Percentiles rank a stretch among this genome's conserved stretches.
Conservation (phyloP, 2,329 filamentous ascomycete species). For the Colletotrichum tropicale region DNA sequence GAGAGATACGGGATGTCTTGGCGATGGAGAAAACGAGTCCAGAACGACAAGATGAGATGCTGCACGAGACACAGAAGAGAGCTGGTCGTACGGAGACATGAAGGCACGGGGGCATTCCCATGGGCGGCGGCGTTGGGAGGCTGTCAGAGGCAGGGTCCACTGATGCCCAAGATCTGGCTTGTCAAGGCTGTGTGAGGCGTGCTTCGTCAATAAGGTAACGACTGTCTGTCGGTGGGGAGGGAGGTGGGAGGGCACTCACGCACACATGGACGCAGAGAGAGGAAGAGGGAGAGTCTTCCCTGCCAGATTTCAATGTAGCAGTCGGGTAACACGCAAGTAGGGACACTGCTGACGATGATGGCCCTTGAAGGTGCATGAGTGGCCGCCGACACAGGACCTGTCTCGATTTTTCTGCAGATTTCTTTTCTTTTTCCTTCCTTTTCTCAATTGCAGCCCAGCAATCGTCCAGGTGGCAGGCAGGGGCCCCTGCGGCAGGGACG, state of each 20-base stretch:
- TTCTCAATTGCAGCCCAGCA: background rate
- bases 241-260: background rate
- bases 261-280: background rate
- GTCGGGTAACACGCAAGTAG: background rate
- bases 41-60: background rate
- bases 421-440: background rate
- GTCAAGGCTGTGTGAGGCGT: background rate
- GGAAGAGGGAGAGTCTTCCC: background rate
- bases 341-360: background rate
- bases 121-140: background rate
- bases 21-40: background rate
- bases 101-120: background rate
- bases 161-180: background rate
- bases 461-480: conserved; percentile 7
- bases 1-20: background rate
- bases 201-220: background rate
- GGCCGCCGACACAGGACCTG: background rate
- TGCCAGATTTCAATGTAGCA: background rate
- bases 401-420: background rate
- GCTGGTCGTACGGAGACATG: background rate
- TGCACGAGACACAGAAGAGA: background rate
- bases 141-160: background rate
- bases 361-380: background rate
- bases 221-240: background rate
- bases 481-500: background rate